Conservation (phyloP, 805 yeast species). For the Monosporozyma yasuniensis region DNA sequence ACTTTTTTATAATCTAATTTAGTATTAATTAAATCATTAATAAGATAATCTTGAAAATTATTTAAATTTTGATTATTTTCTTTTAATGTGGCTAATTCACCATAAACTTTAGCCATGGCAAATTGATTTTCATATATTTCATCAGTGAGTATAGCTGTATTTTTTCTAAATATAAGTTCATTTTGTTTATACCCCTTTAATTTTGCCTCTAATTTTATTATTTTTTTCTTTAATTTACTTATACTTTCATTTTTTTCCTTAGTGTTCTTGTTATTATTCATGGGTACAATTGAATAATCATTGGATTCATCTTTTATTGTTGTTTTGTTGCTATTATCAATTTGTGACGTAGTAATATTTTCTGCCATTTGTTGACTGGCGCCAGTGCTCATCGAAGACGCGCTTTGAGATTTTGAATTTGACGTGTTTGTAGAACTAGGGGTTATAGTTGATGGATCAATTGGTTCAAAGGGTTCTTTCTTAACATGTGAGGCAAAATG, state of each 20-base stretch:
- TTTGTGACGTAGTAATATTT: background rate
- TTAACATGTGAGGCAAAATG: background rate
- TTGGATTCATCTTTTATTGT: background rate
- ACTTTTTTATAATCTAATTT: background rate
- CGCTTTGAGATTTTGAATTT: background rate
- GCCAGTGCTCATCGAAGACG: background rate
- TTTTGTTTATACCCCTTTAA: slow-evolving; percentile 3
- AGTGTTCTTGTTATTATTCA: too few species aligned
- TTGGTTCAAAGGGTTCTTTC: background rate
- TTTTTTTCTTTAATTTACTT: background rate
- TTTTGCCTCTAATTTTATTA: slow-evolving; percentile 2
- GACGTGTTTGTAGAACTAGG: background rate
- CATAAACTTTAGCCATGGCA: slow-evolving; percentile 8
- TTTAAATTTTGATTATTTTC: slow-evolving; percentile 2
- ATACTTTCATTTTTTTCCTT: background rate
- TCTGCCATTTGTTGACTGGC: background rate
- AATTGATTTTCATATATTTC: slow-evolving; percentile 9
- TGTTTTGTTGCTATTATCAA: background rate
- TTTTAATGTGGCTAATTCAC: slow-evolving; percentile 2
- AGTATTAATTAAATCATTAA: background rate
- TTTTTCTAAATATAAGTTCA: slow-evolving; percentile 2
- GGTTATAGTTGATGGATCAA: background rate
- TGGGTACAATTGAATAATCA: background rate
- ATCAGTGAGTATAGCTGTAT: slow-evolving; percentile 3
- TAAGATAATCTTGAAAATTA: background rate